Base-by-base conservation (phyloP, 2,329 filamentous ascomycete genomes). In the Hypoxylon sp. region DNA sequence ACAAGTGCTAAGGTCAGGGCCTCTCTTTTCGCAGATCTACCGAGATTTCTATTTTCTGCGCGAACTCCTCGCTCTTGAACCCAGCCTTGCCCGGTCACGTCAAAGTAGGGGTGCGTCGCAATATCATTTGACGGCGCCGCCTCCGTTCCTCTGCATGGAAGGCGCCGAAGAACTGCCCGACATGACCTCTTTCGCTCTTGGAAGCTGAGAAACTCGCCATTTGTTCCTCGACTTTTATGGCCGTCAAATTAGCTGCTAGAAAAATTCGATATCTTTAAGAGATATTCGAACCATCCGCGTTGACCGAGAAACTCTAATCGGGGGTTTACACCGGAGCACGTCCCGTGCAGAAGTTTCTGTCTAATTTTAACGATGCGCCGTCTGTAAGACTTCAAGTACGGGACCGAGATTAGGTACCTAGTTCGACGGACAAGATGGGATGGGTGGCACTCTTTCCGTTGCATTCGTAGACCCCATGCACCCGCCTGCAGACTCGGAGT, bases 341-440 rank as follows among this genome's bases (percentile, higher is more conserved):
- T 30, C 42, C 62, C 62, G 61, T 51, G 53, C 40, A 52, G 40
- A 38, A 59, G 28, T 46, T n/a, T 56, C 50, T 54, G 40, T 16
- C 61, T 56, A 59, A 65, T 62, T 62, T 53, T 52, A 61, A 56
- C 62, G 58, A 55, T 64, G 46, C 38, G 58, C 59, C 36, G 36
- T 59, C 30, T 14, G 32, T 56, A 49, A 46, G 33, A 18, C 52
- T 50, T 49, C 14, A 60, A 53, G 64, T 18, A 64, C 63, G 63
- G 66, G 57, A 61, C 59, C 66, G 66, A 61, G 18, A n/a, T n/a
- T n/a, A n/a, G n/a, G n/a, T n/a, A n/a, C 49, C 45, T 64, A 51
- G 55, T 54, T 20, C 38, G 22, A 56, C 51, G 52, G 54, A n/a
- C n/a, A n/a, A n/a, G n/a, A 48, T 56, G 50, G 53, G 58, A 56